phyloP scores from a whole-genome alignment of 345 rosid species.

The Pseudoturritis turrita region DNA sequence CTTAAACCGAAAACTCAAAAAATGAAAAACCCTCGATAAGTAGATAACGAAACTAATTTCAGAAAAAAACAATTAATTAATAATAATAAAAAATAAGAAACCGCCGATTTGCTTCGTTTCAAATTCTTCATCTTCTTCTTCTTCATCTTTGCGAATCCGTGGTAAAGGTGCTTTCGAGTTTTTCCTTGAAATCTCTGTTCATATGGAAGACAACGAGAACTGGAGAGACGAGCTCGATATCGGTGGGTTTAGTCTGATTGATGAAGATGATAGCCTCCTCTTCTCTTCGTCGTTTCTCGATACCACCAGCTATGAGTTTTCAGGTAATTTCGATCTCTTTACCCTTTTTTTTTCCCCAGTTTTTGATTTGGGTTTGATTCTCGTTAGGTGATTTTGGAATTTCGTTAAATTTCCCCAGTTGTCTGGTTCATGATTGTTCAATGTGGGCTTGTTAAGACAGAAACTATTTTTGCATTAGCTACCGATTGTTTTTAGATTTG shows the following conservation, averaged over 20 bases:
- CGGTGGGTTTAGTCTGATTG: conserved; percentile 62
- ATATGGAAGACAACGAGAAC: conserved; percentile 49
- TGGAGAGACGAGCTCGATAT: conserved; percentile 33
- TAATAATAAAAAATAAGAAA: conserved; percentile 14
- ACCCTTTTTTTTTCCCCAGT: neutral
- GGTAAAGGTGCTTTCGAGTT: neutral
- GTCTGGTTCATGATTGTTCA: neutral
- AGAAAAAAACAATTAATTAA: neutral
- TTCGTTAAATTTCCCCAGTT: neutral
- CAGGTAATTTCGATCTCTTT: conserved; percentile 35
- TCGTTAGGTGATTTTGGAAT: neutral
- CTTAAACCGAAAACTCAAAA: neutral
- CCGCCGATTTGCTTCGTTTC: conserved; percentile 59
- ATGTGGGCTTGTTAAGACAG: neutral
- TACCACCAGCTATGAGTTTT: conserved; percentile 20
- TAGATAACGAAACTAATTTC: neutral
- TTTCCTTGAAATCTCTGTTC: neutral
- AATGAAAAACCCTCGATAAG: neutral
- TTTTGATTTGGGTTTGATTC: neutral
- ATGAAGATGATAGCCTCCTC: conserved; percentile 88
- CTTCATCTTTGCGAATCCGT: neutral
- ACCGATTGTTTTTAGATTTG: neutral
- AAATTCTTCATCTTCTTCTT: conserved; percentile 21
- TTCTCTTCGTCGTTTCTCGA: conserved; percentile 38
- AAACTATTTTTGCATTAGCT: neutral